Evolutionary conservation across 139 green algal genomes (phyloP), one percentile per base, ranked within the genome.

Genomic region (Chlamydomonas sphaeroides): DNA sequence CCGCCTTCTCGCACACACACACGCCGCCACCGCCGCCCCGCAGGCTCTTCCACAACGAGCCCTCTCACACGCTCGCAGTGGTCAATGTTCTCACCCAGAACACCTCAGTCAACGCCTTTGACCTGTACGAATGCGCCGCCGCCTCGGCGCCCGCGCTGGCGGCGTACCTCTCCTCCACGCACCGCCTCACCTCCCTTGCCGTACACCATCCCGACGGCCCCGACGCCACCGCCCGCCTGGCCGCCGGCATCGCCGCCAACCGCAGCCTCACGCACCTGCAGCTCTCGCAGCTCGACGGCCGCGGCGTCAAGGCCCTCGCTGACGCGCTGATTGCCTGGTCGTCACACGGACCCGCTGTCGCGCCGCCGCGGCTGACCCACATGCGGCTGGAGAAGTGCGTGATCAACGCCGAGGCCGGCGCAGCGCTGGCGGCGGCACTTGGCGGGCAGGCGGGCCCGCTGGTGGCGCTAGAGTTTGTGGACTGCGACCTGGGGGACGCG

Each of bases 11-110:
- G n/a, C n/a, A n/a, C n/a, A n/a, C n/a, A n/a, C n/a, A n/a, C n/a
- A n/a, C n/a, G n/a, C n/a, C n/a, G n/a, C n/a, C n/a, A n/a, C n/a
- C n/a, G n/a, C n/a, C n/a, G n/a, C n/a, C n/a, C n/a, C n/a, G n/a
- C n/a, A n/a, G 77, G 15, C 63, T 84, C 17, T 84, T 76, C 77
- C 77, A 84, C 65, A 84, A 84, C 30, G 77, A 74, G 28, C 45
- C 77, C 0, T 28, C 57, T 25, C 77, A 84, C 48, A 59, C 77
- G 5, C 14, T 33, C 10, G 65, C 77, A 26, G 48, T 84, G 7
- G 14, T 75, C 18, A 17, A 41, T 1, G 77, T 65, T 4, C 77
- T 84, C 2, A 3, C 5, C 26, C 10, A 11, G 35, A 84, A 84
- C 30, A 32, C 65, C 18, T 68, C 48, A 0, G 65, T 84, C 5